Percentiles rank a stretch among this genome's conserved stretches.
These are phyloP conservation scores for Pichia manshurica DNA, from an alignment of 805 yeast species.

Conservation along the genomic window DNA sequence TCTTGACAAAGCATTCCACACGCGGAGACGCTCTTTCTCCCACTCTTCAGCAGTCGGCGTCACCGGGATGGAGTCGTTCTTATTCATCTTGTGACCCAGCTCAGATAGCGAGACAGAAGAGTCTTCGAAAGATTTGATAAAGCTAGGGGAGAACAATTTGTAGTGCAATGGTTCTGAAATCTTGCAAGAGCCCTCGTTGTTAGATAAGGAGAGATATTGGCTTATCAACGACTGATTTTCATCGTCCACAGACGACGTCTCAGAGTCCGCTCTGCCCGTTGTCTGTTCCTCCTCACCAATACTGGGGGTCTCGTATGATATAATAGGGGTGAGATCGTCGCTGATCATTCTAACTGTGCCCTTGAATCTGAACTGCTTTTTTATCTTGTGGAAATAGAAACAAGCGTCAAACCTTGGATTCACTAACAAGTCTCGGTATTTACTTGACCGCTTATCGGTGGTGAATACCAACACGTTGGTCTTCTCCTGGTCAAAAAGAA, in stretches of 20 bases:
- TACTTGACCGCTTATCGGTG: slow-evolving; percentile 66
- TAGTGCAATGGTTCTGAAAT: slow-evolving; percentile 16
- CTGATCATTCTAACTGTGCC: slow-evolving; percentile 54
- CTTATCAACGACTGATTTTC: slow-evolving; percentile 11
- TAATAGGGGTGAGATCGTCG: slow-evolving; percentile 23
- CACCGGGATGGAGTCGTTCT: background rate
- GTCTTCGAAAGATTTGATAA: slow-evolving; percentile 12
- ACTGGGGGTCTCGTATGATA: slow-evolving; percentile 2
- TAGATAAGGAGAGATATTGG: slow-evolving; percentile 11
- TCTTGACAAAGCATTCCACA: slow-evolving; percentile 59
- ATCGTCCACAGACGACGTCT: slow-evolving; percentile 12
- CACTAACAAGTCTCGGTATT: slow-evolving; percentile 45
- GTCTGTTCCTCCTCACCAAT: background rate
- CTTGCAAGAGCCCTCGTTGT: background rate
- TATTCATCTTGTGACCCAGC: slow-evolving; percentile 4
- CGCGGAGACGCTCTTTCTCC: slow-evolving; percentile 54
- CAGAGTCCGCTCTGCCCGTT: background rate
- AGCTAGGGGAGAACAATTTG: slow-evolving; percentile 18
- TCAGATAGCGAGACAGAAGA: slow-evolving; percentile 16
- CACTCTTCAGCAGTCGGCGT: slow-evolving; percentile 60
- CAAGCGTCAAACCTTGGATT: slow-evolving; percentile 68
- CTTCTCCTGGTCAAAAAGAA: slow-evolving; percentile 61
- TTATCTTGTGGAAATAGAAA: slow-evolving; percentile 57
- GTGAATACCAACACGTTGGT: slow-evolving; percentile 64
- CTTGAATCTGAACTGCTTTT: slow-evolving; percentile 66